Conservation (phyloP, 768 basidiomycete genomes). For the Amanita inopinata region DNA sequence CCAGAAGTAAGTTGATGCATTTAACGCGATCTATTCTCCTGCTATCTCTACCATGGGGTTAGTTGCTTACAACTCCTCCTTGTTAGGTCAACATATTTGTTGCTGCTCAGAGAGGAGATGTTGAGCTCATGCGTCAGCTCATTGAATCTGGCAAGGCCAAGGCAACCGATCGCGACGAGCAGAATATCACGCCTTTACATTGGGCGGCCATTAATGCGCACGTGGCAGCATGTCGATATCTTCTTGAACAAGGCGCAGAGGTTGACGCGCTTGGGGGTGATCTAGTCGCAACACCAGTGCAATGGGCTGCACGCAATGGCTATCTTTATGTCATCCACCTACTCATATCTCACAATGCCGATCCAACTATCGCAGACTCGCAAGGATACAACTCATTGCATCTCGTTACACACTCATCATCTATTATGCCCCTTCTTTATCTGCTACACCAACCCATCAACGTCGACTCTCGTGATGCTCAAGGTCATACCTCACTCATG, state of each 20-base stretch:
- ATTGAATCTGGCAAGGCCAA: slow-evolving; percentile 61
- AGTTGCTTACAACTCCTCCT: neutral
- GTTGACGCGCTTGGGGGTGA: slow-evolving; percentile 94
- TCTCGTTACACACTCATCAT: slow-evolving; percentile 89
- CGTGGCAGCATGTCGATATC: slow-evolving; percentile 74
- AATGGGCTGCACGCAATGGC: slow-evolving; percentile 97
- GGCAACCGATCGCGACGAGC: slow-evolving; percentile 73
- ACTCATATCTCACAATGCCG: slow-evolving; percentile 81
- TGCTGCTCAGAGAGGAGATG: slow-evolving; percentile 83
- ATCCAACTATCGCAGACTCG: slow-evolving; percentile 83
- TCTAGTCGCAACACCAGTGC: slow-evolving; percentile 87
- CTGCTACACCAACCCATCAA: slow-evolving; percentile 88
- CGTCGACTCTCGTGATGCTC: slow-evolving; percentile 82
- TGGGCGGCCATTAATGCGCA: slow-evolving; percentile 99
- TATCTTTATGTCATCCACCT: slow-evolving; percentile 94
- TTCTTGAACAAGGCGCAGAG: slow-evolving; percentile 89
- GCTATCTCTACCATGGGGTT: neutral
- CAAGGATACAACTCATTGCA: slow-evolving; percentile 97
- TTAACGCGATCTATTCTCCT: neutral
- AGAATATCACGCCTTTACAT: slow-evolving; percentile 92
- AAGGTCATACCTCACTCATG: slow-evolving; percentile 93
- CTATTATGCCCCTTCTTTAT: slow-evolving; percentile 90
- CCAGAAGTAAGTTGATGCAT: slow-evolving; percentile 30
- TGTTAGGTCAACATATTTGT: slow-evolving; percentile 60
- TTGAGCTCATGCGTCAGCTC: slow-evolving; percentile 50